Conservation (phyloP, 1,284 basidiomycete genomes). For the Peniophora sp. region DNA sequence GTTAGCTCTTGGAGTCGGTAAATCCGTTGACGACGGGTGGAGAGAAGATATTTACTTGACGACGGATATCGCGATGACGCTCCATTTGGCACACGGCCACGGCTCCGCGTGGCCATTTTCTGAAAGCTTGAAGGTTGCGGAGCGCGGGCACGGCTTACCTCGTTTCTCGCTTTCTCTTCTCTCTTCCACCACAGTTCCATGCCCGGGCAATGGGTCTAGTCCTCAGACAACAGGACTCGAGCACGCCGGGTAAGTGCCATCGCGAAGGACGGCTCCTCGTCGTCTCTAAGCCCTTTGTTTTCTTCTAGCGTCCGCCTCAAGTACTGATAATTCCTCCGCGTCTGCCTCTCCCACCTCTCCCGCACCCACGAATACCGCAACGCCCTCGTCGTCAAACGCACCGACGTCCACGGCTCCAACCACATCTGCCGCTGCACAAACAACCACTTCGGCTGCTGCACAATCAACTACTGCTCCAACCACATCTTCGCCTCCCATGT, state of each 20-base stretch:
- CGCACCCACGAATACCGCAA: constrained; percentile 4
- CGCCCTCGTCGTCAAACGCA: constrained; percentile 5
- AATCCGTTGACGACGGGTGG: too few species aligned
- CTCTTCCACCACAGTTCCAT: constrained; percentile 5
- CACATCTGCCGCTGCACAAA: constrained; percentile 12
- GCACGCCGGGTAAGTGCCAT: background rate
- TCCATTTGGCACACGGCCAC: too few species aligned
- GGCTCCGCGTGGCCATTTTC: background rate
- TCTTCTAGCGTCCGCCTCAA: background rate
- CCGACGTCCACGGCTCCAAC: constrained; percentile 6
- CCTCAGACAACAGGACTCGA: background rate
- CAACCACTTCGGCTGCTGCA: constrained; percentile 3
- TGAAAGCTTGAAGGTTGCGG: constrained; percentile 2
- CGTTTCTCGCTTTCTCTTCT: background rate
- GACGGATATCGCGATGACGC: constrained; percentile 3
- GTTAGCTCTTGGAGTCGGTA: too few species aligned
- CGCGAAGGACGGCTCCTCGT: too few species aligned
- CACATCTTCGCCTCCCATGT: background rate
- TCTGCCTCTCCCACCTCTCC: constrained; percentile 14
- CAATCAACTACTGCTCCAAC: background rate
- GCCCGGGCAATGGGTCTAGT: constrained; percentile 2
- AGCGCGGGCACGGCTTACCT: background rate
- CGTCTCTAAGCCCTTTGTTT: background rate
- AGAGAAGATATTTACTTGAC: background rate
- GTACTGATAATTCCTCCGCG: constrained; percentile 4